Evolutionary conservation across 2,329 filamentous ascomycete genomes (phyloP), one percentile per base, ranked within the genome.

Genomic region (Grosmannia clavigera): DNA sequence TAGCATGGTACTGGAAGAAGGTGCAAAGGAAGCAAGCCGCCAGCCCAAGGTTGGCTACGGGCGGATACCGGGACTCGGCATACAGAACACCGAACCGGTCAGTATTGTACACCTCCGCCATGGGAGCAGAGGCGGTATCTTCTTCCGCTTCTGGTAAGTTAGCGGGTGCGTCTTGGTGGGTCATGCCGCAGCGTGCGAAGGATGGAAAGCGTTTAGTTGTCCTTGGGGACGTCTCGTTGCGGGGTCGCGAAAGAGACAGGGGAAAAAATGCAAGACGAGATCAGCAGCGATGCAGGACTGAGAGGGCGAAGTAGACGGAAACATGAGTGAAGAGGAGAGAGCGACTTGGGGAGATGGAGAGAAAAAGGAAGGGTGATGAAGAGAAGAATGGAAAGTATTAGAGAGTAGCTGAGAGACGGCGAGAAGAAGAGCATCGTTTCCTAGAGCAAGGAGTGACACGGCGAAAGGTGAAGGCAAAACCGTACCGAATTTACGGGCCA

Each of bases 31-130:
- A 64, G 38, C 56, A 50, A 16, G 61, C 63, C 6, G 63, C 63
- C 19, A 64, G 60, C 6, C 63, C 63, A 7, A 64, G 61, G 38
- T 63, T 62, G 25, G 35, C 16, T 33, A 56, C 19, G 12, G 56
- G 54, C 19, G 61, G 55, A 9, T 31, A 19, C 3, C 55, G 58
- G 22, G 63, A 63, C 16, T n/a, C 57, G 50, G 43, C 31, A 43
- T 62, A 63, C 4, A 64, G 61, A 57, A 62, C 50, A 12, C 46
- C 59, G 52, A 63, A 63, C 33, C 63, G 60, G 55, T 64, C 60
- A 12, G 61, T 63, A 60, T 64, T 46, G 57, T 64, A 64, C 40
- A 63, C 58, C 55, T 64, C 63, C 40, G 63, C 63, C 53, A 58
- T 50, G 33, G 14, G 38, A 38, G 35, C 35, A 19, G n/a, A 27